A percentile compares a stretch with the other conserved stretches of the same genome.
Conservation (phyloP, 176 grass and related monocot species). For the Oryza meyeriana region DNA sequence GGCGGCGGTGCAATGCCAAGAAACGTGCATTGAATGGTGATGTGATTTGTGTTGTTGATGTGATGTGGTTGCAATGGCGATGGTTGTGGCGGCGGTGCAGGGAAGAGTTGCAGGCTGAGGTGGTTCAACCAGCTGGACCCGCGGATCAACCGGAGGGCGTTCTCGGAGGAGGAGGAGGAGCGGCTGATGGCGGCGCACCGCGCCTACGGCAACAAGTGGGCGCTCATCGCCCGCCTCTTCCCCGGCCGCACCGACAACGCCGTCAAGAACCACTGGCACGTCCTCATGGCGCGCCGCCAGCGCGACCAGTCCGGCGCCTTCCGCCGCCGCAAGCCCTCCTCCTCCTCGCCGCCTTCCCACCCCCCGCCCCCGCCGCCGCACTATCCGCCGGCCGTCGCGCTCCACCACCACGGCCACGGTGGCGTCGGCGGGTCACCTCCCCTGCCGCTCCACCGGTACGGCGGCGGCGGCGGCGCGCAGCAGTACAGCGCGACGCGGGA, state of each 20-base stretch:
- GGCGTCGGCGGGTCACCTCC: not conserved
- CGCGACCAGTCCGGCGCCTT: conserved; percentile 64
- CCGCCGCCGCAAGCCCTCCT: conserved; percentile 57
- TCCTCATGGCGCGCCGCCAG: conserved; percentile 75
- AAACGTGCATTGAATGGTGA: not conserved
- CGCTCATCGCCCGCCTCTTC: conserved; percentile 74
- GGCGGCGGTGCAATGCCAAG: not conserved
- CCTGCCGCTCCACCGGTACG: not conserved
- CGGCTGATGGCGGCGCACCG: conserved; percentile 70
- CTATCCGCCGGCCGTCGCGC: not conserved
- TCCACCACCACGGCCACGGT: conserved; percentile 21
- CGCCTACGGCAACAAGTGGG: conserved; percentile 93
- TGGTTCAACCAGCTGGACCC: conserved; percentile 98
- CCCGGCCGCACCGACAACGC: conserved; percentile 91
- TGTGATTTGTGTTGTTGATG: not conserved
- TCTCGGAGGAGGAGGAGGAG: conserved; percentile 82
- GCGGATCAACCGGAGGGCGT: conserved; percentile 66
- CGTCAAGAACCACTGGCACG: conserved; percentile 98
- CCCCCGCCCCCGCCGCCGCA: not conserved
- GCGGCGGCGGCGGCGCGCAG: not conserved
- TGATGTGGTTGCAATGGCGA: not conserved
- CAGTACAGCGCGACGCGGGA: conserved; percentile 28
- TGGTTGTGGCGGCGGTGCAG: conserved; percentile 15
- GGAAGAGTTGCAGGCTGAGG: conserved; percentile 85
- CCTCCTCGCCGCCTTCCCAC: not conserved